Evolutionary conservation across 805 yeast species (phyloP).

Genomic region (Yarrowia porcina): DNA sequence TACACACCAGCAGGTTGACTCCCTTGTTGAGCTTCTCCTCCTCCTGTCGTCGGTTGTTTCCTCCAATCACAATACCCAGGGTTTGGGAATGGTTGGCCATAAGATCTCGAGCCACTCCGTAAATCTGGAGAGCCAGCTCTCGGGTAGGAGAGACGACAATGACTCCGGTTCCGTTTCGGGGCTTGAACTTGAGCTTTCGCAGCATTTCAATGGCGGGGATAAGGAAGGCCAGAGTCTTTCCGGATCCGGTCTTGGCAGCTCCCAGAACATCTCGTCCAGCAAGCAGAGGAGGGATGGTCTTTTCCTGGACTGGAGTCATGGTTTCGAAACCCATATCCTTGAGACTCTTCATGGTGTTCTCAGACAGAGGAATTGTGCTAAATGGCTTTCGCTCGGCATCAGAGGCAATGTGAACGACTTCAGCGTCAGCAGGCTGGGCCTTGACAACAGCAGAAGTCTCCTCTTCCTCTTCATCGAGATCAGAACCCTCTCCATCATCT

Average conservation of each 20-base stretch:
- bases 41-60: constrained; percentile 96
- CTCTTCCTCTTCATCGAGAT: constrained; percentile 30
- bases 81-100: constrained; percentile 91
- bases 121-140: constrained; percentile 94
- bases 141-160: constrained; percentile 95
- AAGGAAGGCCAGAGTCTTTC: constrained; percentile 93
- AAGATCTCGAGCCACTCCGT: constrained; percentile 94
- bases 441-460: constrained; percentile 30
- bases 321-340: constrained; percentile 82
- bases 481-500: constrained; percentile 37
- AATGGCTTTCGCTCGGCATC: constrained; percentile 39
- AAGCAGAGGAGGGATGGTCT: constrained; percentile 92
- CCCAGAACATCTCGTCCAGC: constrained; percentile 98
- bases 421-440: constrained; percentile 21
- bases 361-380: constrained; percentile 63
- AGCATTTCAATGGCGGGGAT: constrained; percentile 94
- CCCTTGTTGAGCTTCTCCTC: constrained; percentile 93
- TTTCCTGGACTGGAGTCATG: constrained; percentile 93
- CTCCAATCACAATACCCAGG: constrained; percentile 95
- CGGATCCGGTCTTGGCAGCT: constrained; percentile 99
- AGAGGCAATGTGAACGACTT: constrained; percentile 30
- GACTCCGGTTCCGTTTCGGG: constrained; percentile 97
- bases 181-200: constrained; percentile 87
- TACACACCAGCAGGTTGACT: constrained; percentile 89
- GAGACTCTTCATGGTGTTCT: constrained; percentile 77